These are phyloP conservation scores for Pichia terricola DNA, from an alignment of 1,139 yeast genomes.

Conservation along the genomic window DNA sequence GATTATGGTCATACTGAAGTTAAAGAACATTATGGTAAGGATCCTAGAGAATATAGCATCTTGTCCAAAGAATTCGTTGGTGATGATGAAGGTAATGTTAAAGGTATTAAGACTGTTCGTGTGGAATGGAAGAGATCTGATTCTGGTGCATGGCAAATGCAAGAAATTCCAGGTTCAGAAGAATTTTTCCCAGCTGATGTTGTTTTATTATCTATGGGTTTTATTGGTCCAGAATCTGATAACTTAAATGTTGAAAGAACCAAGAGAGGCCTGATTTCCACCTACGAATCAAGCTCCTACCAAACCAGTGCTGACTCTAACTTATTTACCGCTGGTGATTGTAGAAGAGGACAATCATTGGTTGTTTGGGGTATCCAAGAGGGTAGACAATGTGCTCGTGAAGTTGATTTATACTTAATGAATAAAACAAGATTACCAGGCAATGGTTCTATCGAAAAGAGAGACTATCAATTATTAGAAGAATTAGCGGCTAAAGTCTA, in stretches of 20 bases:
- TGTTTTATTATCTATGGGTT: conserved; percentile 93
- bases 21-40: conserved; percentile 87
- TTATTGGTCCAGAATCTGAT: conserved; percentile 90
- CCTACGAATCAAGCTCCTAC: conserved; percentile 61
- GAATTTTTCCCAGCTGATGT: conserved; percentile 92
- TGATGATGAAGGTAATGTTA: conserved; percentile 89
- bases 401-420: conserved; percentile 74
- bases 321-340: conserved; percentile 93
- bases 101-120: conserved; percentile 87
- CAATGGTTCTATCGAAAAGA: conserved; percentile 82
- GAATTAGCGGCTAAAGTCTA: conserved; percentile 58
- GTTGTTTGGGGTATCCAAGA: conserved; percentile 99
- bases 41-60: conserved; percentile 95
- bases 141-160: conserved; percentile 98
- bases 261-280: conserved; percentile 78
- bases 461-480: conserved; percentile 66
- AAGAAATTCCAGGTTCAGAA: conserved; percentile 91
- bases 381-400: conserved; percentile 97
- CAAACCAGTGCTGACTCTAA: conserved; percentile 54
- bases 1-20: conserved; percentile 98
- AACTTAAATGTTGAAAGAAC: conserved; percentile 65
- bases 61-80: conserved; percentile 92
- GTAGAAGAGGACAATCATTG: conserved; percentile 96
- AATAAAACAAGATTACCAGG: conserved; percentile 83
- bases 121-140: conserved; percentile 98